phyloP scores from a whole-genome alignment of 306 rosid species.

The Hippophae rhamnoides region DNA sequence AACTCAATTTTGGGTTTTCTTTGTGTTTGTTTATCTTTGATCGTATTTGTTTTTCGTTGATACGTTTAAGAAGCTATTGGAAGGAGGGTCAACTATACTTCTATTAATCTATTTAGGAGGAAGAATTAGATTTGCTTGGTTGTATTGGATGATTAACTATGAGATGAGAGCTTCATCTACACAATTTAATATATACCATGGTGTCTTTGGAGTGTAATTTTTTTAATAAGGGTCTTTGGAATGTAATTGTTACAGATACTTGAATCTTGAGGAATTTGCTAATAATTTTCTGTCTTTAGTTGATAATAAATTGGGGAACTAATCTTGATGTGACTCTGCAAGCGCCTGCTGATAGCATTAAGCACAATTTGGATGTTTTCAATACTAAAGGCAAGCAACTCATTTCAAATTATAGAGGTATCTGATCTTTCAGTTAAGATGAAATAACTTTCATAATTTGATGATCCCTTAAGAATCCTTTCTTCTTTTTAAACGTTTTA shows the following conservation, averaged over 20 bases:
- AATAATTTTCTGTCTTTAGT: not conserved
- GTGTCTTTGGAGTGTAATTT: not conserved
- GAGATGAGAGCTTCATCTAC: not conserved
- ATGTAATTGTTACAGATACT: not conserved
- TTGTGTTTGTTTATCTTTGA: not conserved
- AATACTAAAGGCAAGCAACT: not conserved
- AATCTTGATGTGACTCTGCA: not conserved
- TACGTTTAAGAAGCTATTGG: too few species aligned
- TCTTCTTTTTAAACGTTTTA: not conserved
- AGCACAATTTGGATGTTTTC: not conserved
- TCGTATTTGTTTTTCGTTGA: not conserved
- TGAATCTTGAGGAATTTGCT: not conserved
- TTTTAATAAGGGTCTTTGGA: not conserved
- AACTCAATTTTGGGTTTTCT: not conserved
- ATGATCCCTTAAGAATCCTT: not conserved
- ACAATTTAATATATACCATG: not conserved
- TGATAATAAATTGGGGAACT: not conserved
- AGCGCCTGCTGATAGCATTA: not conserved
- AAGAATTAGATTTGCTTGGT: not conserved
- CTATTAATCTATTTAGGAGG: not conserved
- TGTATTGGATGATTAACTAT: not conserved
- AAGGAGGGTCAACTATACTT: too few species aligned
- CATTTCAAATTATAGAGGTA: not conserved
- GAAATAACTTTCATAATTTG: not conserved
- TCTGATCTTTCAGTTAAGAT: not conserved